Evolutionary conservation across 2,329 filamentous ascomycete genomes (phyloP).

Genomic region (Celoporthe dispersa): DNA sequence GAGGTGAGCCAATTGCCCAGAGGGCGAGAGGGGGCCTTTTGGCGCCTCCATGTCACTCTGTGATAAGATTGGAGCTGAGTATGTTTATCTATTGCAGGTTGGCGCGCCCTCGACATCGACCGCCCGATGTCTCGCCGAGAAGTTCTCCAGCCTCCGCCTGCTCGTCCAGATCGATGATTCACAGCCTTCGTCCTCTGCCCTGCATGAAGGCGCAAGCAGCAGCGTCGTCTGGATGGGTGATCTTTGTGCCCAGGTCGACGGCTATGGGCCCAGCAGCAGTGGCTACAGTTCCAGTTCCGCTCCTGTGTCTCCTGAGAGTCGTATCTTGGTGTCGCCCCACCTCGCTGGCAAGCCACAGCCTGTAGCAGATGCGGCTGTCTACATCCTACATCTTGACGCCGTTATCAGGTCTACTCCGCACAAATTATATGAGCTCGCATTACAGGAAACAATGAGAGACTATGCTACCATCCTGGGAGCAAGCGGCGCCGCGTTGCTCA

Average conservation of each 20-base stretch:
- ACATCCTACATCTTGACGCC: conserved; percentile 39
- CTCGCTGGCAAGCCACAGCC: conserved; percentile 34
- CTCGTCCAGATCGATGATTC: conserved; percentile 34
- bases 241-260: neutral
- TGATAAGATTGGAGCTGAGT: neutral
- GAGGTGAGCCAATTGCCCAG: conserved; percentile 32
- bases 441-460: conserved; percentile 37
- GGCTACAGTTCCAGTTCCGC: neutral
- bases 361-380: conserved; percentile 40
- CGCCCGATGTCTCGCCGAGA: conserved; percentile 30
- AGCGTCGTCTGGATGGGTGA: neutral
- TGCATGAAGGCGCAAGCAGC: neutral
- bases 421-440: conserved; percentile 5
- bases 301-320: neutral
- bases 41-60: too few species aligned
- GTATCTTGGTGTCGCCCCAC: neutral
- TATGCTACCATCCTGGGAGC: conserved; percentile 39
- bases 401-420: conserved; percentile 17
- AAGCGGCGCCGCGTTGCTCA: conserved; percentile 35
- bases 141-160: conserved; percentile 35
- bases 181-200: neutral
- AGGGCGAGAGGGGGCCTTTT: neutral
- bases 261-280: neutral
- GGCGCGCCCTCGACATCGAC: conserved; percentile 10
- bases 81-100: neutral